Evolutionary conservation across 2,329 filamentous ascomycete genomes (phyloP), one percentile per base, ranked within the genome.

Genomic region (Arthrobotrys entomopaga): DNA sequence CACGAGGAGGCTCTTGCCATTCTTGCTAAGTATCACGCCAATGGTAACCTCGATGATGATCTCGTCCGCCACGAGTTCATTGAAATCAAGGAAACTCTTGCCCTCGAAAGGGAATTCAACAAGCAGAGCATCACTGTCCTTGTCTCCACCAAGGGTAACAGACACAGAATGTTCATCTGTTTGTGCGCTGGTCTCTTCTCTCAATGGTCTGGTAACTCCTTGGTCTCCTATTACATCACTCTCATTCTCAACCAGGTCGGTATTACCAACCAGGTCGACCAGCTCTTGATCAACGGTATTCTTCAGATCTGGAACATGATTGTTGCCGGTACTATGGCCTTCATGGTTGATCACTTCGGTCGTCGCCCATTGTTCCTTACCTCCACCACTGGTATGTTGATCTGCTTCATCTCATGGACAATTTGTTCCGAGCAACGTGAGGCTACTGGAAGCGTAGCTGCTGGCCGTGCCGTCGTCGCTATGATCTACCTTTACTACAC

Each of bases 151-250:
- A 82, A 82, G 22, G 86, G 85, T 43, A 88, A 87, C 79, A 83
- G 86, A 42, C 84, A 84, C 76, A 82, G 86, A 40, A 80, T 87
- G 26, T 78, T 86, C 56, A 86, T 88, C 65, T 80, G 85, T n/a
- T 79, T 87, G 54, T 82, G 83, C 20, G 81, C 85, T 6, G 86
- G 86, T 72, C 81, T 87, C 72, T 87, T 87, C 81, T 84, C 84
- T 7, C 86, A 88, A 76, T 87, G 85, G 85, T 85, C 83, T 63
- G 86, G 86, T 40, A 87, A 87, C 76, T 84, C 83, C 48, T 78
- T 85, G 7, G 82, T 84, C 34, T 83, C 81, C 2, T 82, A 82
- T 65, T 81, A 83, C 65, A 79, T 83, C 15, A 76, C 77, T 1
- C 78, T 82, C 4, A 82, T 83, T 43, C 77, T 83, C 38, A 60